phyloP scores from a whole-genome alignment of 768 basidiomycete genomes.

The Auricularia sp. region DNA sequence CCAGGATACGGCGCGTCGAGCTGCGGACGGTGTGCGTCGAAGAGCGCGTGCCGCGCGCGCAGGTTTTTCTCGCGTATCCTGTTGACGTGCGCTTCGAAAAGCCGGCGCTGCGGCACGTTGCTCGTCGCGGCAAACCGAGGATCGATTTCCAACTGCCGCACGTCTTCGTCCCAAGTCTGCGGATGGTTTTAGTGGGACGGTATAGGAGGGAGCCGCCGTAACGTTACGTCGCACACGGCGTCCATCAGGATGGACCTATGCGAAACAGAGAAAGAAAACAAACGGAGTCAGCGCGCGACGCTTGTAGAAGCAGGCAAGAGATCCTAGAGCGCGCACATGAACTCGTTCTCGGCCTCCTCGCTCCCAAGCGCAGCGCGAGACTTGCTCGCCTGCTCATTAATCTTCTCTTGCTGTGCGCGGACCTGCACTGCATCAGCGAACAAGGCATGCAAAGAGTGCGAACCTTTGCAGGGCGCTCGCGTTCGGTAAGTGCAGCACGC shows the following conservation, averaged over 20 bases:
- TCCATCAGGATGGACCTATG: conserved; percentile 73
- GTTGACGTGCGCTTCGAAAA: conserved; percentile 68
- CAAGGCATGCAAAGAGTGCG: too few species aligned
- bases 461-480: conserved; percentile 54
- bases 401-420: conserved; percentile 7
- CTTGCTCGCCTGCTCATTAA: conserved; percentile 3
- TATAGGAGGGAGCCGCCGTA: conserved; percentile 32
- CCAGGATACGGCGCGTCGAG: conserved; percentile 55
- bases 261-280: conserved; percentile 6
- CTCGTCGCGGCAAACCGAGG: conserved; percentile 49
- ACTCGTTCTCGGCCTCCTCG: conserved; percentile 70
- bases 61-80: conserved; percentile 65
- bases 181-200: conserved; percentile 26
- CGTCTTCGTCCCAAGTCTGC: conserved; percentile 54
- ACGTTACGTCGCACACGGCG: conserved; percentile 85
- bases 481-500: conserved; percentile 66
- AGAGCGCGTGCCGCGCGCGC: conserved; percentile 52
- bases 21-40: conserved; percentile 54
- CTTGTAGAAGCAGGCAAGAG: conserved; percentile 13
- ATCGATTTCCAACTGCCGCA: conserved; percentile 62
- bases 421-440: too few species aligned
- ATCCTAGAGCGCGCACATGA: conserved; percentile 49
- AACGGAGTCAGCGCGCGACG: conserved; percentile 39
- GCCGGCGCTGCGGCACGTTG: conserved; percentile 51
- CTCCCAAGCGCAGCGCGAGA: conserved; percentile 1